These are phyloP conservation scores for Podospora pseudocomata DNA, from an alignment of 495 filamentous ascomycete species.

Conservation along the genomic window DNA sequence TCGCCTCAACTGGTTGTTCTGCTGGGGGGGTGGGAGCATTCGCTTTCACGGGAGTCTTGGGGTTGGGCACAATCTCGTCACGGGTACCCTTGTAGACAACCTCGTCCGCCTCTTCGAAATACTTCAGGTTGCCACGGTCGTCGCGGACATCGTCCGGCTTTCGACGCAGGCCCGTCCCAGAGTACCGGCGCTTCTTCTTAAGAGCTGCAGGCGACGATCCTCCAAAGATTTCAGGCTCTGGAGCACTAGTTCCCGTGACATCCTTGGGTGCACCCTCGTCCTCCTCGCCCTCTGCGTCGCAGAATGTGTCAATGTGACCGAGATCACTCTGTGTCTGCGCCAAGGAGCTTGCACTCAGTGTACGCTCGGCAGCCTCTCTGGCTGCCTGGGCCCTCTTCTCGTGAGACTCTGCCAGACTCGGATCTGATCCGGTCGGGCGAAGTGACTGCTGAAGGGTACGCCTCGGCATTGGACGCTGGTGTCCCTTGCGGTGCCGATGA, in stretches of 20 bases:
- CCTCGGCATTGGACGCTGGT: slow-evolving; percentile 55
- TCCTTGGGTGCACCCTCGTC: slow-evolving; percentile 37
- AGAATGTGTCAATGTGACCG: slow-evolving; percentile 9
- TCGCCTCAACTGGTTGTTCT: neutral
- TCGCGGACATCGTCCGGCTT: slow-evolving; percentile 60
- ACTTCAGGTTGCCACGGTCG: slow-evolving; percentile 69
- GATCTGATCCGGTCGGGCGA: slow-evolving; percentile 34
- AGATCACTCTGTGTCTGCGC: slow-evolving; percentile 37
- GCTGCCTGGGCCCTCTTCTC: slow-evolving; percentile 16
- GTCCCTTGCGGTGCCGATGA: slow-evolving; percentile 56
- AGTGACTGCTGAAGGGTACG: slow-evolving; percentile 39
- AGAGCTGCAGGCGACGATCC: slow-evolving; percentile 33
- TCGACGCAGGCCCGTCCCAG: slow-evolving; percentile 70
- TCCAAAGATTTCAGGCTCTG: slow-evolving; percentile 48
- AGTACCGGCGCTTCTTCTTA: slow-evolving; percentile 63
- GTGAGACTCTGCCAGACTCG: slow-evolving; percentile 21
- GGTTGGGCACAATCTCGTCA: slow-evolving; percentile 37
- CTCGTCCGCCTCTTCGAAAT: slow-evolving; percentile 71
- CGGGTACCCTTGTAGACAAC: slow-evolving; percentile 76
- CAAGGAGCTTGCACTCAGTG: slow-evolving; percentile 14
- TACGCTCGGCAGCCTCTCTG: slow-evolving; percentile 13
- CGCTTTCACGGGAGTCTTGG: neutral
- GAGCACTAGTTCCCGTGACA: slow-evolving; percentile 53
- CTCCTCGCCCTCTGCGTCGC: slow-evolving; percentile 15
- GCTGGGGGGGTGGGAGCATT: neutral